Base-by-base conservation (phyloP, 495 filamentous ascomycete genomes). In the Hypoxylon fuscum region DNA sequence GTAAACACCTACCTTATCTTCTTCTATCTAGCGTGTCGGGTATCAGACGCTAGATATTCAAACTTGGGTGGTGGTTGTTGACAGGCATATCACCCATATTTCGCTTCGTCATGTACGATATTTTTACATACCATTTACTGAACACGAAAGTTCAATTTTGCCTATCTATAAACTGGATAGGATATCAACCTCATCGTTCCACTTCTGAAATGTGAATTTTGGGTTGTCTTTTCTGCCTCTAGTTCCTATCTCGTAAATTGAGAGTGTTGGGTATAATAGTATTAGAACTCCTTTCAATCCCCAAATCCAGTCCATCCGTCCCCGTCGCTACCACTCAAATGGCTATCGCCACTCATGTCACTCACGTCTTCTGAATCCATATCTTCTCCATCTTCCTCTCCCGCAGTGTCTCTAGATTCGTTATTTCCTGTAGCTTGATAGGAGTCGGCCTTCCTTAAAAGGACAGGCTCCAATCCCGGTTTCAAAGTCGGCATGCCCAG, bases 261-360 rank as follows among this genome's bases (percentile, higher is more conserved):
- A 5, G 27, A 29, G 9, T 29, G 1, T 10, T 11, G 21, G 22
- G 17, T 48, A 43, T 48, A 23, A 23, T 42, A 11, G 43, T 7
- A 23, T 43, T 22, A 6, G 11, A 21, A 37, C 12, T 40, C 25
- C 25, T 4, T 8, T 71, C 41, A 80, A 66, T 84, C 81, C 10
- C 64, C 72, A 51, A 84, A 80, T 0, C 82, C 82, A 44, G 63
- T 68, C 82, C 82, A 84, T 58, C 75, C 81, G 5, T 76, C 77
- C 14, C 46, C 70, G 11, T 52, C 60, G 7, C 21, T 52, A 21
- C 58, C 61, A 14, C 64, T 67, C 11, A 23, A 8, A 1, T 56
- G 21, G 8, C 14, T 41, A 21, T 29, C 45, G 15, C 32, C 54
- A 14, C 42, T 62, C 0, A 29, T 38, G 17, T 62, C 68, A 31